These are phyloP conservation scores for Aegle marmelos DNA, from an alignment of 345 rosid genomes.

Conservation along the genomic window DNA sequence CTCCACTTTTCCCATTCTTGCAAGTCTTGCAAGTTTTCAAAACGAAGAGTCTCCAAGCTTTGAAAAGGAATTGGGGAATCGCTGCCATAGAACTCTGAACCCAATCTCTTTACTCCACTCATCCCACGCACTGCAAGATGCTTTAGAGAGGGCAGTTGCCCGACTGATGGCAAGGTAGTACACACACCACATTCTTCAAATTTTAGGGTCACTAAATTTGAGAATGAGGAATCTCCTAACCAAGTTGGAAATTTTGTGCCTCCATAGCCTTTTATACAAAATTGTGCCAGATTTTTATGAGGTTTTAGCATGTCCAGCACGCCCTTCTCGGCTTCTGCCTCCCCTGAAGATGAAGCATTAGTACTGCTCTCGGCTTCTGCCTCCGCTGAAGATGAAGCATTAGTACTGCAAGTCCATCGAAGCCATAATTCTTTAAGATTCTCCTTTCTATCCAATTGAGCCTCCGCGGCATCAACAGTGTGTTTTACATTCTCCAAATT, in stretches of 20 bases:
- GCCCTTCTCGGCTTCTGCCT: not conserved
- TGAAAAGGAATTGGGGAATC: too few species aligned
- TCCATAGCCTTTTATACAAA: not conserved
- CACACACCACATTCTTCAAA: too few species aligned
- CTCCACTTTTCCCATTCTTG: conserved; percentile 35
- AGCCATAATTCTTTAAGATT: conserved; percentile 14
- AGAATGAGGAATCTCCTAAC: not conserved
- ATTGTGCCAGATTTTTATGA: not conserved
- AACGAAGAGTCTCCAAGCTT: not conserved
- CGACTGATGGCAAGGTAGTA: too few species aligned
- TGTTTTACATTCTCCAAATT: too few species aligned
- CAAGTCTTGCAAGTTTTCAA: conserved; percentile 21
- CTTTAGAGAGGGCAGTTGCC: too few species aligned
- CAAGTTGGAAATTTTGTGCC: not conserved
- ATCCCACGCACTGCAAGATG: too few species aligned
- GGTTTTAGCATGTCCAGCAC: conserved; percentile 7
- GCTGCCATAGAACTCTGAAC: too few species aligned
- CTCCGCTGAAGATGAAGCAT: not conserved
- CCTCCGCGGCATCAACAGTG: fast-evolving
- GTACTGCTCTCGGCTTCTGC: too few species aligned
- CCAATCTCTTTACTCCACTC: fast-evolving
- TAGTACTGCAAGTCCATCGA: not conserved
- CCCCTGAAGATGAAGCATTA: too few species aligned
- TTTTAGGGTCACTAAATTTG: fast-evolving
- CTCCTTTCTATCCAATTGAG: too few species aligned